Conservation (phyloP, 1,139 yeast species). For the Pichia terricola region DNA sequence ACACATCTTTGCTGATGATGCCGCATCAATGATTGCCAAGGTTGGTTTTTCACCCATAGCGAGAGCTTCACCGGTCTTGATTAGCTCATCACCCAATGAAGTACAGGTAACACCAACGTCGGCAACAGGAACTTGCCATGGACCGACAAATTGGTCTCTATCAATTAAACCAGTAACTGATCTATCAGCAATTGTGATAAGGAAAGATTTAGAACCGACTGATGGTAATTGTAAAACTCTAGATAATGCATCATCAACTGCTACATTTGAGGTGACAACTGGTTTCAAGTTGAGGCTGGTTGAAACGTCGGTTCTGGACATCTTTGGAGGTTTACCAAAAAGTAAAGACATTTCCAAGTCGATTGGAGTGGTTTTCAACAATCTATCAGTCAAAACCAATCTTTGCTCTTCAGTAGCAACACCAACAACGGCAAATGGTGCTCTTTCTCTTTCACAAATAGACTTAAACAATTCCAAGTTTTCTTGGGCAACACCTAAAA, state of each 20-base stretch:
- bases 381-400: slow-evolving; percentile 69
- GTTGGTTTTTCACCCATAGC: slow-evolving; percentile 97
- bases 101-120: slow-evolving; percentile 96
- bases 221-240: slow-evolving; percentile 87
- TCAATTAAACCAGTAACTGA: slow-evolving; percentile 93
- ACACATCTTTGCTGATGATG: slow-evolving; percentile 93
- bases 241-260: slow-evolving; percentile 52
- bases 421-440: slow-evolving; percentile 94
- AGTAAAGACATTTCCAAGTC: slow-evolving; percentile 95
- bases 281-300: slow-evolving; percentile 51
- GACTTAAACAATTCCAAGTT: slow-evolving; percentile 63
- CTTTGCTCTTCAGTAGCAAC: slow-evolving; percentile 82
- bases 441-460: slow-evolving; percentile 92
- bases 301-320: slow-evolving; percentile 72
- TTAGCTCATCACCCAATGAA: slow-evolving; percentile 65
- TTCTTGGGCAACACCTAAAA: slow-evolving; percentile 79
- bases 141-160: slow-evolving; percentile 98
- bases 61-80: slow-evolving; percentile 86
- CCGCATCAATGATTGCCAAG: slow-evolving; percentile 81
- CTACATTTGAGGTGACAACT: slow-evolving; percentile 25
- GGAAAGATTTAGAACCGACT: slow-evolving; percentile 90
- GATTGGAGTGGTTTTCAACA: slow-evolving; percentile 74
- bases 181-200: slow-evolving; percentile 96
- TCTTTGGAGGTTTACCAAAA: slow-evolving; percentile 95
- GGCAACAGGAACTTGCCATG: slow-evolving; percentile 99